Evolutionary conservation across 441 rosid species (phyloP), one percentile per base, ranked within the genome.

Genomic region (Corymbia calophylla): DNA sequence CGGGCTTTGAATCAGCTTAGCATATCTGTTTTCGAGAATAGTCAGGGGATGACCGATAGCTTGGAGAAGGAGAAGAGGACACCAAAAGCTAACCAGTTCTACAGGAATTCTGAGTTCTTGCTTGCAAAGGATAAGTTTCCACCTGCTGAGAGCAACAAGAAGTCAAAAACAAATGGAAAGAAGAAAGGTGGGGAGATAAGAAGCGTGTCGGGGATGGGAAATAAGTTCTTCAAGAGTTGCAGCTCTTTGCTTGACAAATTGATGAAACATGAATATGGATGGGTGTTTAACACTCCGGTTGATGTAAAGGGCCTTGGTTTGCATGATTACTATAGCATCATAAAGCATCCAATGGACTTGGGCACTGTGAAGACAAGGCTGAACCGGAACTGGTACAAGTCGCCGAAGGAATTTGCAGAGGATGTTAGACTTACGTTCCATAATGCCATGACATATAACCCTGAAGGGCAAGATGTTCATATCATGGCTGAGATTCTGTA

Each of bases 111-210:
- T 0, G 99, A 98, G 91, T 98, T 97, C 91, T 91, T 98, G 93
- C 97, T 98, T 90, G 99, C 97, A 10, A 95, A 98, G 94, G 99
- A 98, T 93, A 97, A 96, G 96, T 94, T 98, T 87, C 99, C 99
- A 53, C 98, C 99, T 21, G 94, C 98, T 4, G 99, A 98, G 93
- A 97, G 97, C 90, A 96, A 96, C 94, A 98, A 96, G 94, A 98
- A 97, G 94, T 96, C 97, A 9, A 98, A 98, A 92, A 87, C 93
- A 66, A 94, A 93, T 93, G 93, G 96, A 66, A 96, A 95, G 93
- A 98, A 96, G 94, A 97, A 94, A 21, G 96, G 97, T 87, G 94
- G 95, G 90, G 93, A 91, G 49, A 95, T 87, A 48, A 96, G 94
- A 44, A 93, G 90, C 90, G 95, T 95, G 27, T 94, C 94, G 92